phyloP scores from a whole-genome alignment of 2,329 filamentous ascomycete species.

The Coniochaeta ligniaria region DNA sequence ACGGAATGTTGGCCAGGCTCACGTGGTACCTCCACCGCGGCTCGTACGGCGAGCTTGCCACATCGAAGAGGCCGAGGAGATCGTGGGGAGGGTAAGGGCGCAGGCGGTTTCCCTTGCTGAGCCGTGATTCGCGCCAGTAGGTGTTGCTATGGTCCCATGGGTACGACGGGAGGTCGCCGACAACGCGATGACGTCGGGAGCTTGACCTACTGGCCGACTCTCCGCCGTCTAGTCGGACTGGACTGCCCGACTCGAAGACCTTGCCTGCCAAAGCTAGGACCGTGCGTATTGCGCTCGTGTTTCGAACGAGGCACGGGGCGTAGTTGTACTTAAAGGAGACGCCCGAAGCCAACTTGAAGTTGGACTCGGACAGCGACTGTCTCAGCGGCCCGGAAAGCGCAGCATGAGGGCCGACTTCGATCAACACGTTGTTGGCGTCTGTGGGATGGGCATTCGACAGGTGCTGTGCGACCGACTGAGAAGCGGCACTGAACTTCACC shows the following conservation, averaged over 20 bases:
- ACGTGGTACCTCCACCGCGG: slow-evolving; percentile 20
- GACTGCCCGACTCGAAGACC: too few species aligned
- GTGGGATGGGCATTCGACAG: background rate
- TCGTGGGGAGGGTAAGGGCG: slow-evolving; percentile 25
- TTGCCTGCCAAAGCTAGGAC: too few species aligned
- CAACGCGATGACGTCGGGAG: too few species aligned
- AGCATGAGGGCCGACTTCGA: slow-evolving; percentile 21
- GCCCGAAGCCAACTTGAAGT: too few species aligned
- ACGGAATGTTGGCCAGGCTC: slow-evolving; percentile 16
- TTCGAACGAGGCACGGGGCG: too few species aligned
- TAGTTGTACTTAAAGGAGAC: too few species aligned
- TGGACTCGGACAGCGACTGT: too few species aligned
- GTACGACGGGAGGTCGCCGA: slow-evolving; percentile 32
- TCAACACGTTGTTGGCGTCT: background rate
- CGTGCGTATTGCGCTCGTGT: too few species aligned
- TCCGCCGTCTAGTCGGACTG: too few species aligned
- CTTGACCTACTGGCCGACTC: too few species aligned
- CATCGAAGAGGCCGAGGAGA: slow-evolving; percentile 24
- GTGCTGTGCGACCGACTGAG: background rate
- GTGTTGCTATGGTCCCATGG: slow-evolving; percentile 25
- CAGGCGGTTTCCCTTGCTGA: slow-evolving; percentile 19
- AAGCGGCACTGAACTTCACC: background rate
- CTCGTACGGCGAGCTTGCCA: slow-evolving; percentile 12
- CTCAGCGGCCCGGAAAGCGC: slow-evolving; percentile 19
- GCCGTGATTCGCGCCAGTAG: slow-evolving; percentile 25